A percentile compares a stretch with the other conserved stretches of the same genome.
phyloP scores from a whole-genome alignment of 2,329 filamentous ascomycete species.

The Aspergillus novoparasiticus region DNA sequence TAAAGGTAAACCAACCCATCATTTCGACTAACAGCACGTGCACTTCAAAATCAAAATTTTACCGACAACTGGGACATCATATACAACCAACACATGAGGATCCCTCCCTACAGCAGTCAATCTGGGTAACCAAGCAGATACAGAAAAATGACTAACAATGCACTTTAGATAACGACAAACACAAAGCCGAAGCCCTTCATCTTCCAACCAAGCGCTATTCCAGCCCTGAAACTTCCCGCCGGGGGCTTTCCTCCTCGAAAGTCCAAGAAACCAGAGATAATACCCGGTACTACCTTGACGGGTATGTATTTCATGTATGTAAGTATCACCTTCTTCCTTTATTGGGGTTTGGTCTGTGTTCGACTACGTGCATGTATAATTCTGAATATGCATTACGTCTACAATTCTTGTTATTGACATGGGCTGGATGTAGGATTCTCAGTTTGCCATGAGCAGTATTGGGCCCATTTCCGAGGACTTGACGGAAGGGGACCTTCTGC shows the following conservation, averaged over 20 bases:
- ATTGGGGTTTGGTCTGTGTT: not conserved
- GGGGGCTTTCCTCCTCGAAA: slow-evolving; percentile 12
- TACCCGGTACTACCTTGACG: slow-evolving; percentile 19
- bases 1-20: not conserved
- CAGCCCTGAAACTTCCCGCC: slow-evolving; percentile 16
- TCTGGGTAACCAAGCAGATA: not conserved
- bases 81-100: not conserved
- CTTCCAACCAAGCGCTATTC: slow-evolving; percentile 23
- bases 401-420: not conserved
- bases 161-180: slow-evolving; percentile 21
- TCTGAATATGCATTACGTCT: not conserved
- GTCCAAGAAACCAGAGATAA: slow-evolving; percentile 14
- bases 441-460: not conserved
- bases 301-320: slow-evolving; percentile 26
- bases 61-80: not conserved
- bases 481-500: not conserved
- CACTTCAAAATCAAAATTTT: no score
- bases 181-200: slow-evolving; percentile 13
- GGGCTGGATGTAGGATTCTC: not conserved
- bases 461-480: not conserved
- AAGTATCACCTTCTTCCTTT: slow-evolving; percentile 3
- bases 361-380: not conserved
- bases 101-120: not conserved
- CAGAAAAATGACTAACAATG: not conserved
- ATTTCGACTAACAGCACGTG: not conserved